Percentiles rank a stretch among this genome's conserved stretches.
Conservation (phyloP, 106 monocot species). For the Dendrobium catenatum region DNA sequence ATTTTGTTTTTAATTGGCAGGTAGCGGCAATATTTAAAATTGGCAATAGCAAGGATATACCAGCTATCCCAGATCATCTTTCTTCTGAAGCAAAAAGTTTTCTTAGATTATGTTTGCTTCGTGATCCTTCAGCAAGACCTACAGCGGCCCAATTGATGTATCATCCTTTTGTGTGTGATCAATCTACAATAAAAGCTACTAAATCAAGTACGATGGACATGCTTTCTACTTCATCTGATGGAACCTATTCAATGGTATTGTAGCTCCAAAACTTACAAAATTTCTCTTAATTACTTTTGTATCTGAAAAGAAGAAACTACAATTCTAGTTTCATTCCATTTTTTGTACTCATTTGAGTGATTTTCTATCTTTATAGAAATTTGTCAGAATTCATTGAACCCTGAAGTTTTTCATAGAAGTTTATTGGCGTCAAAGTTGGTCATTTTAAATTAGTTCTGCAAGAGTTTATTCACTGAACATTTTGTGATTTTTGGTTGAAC, state of each 20-base stretch:
- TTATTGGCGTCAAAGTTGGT: background rate
- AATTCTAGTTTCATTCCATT: background rate
- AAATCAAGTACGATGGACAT: slow-evolving; percentile 16
- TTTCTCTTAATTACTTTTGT: background rate
- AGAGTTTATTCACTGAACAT: background rate
- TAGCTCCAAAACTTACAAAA: background rate
- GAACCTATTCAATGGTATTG: slow-evolving; percentile 22
- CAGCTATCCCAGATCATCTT: slow-evolving; percentile 76
- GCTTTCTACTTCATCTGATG: slow-evolving; percentile 29
- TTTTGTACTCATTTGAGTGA: background rate
- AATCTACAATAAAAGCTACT: slow-evolving; percentile 23
- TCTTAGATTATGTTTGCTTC: slow-evolving; percentile 61
- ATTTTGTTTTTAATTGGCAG: slow-evolving; percentile 25
- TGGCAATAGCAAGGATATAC: slow-evolving; percentile 84
- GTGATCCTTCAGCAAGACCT: slow-evolving; percentile 64
- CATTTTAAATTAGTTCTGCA: background rate
- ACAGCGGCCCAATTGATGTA: slow-evolving; percentile 61
- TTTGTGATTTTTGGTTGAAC: background rate
- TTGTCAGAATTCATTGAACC: too few species aligned
- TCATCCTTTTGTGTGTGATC: slow-evolving; percentile 75
- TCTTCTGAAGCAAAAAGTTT: slow-evolving; percentile 65
- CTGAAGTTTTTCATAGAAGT: background rate
- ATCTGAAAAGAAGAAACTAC: background rate
- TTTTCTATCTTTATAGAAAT: background rate
- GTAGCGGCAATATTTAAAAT: slow-evolving; percentile 93